Conservation (phyloP, 2,329 filamentous ascomycete genomes). For the Pleoardoris graminearum region DNA sequence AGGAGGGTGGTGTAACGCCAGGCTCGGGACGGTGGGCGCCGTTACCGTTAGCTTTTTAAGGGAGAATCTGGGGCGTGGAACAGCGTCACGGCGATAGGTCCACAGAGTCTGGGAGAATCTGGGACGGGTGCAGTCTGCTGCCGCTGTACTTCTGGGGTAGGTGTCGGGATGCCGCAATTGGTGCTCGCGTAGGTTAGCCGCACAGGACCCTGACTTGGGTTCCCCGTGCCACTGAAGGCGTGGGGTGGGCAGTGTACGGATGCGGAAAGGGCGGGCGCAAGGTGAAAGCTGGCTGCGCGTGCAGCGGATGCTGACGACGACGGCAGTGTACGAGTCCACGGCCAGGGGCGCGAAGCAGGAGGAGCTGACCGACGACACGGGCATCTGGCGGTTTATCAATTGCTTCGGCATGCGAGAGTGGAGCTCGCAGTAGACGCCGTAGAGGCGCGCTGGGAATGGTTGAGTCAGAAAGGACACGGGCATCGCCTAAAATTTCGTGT, state of each 20-base stretch:
- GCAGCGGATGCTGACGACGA: conserved; percentile 28
- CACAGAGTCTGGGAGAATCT: conserved; percentile 15
- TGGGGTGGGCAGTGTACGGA: conserved; percentile 26
- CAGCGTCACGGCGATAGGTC: conserved; percentile 24
- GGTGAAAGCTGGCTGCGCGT: conserved; percentile 28
- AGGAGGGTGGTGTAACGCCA: conserved; percentile 14
- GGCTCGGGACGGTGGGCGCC: conserved; percentile 11
- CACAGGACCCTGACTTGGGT: conserved; percentile 26
- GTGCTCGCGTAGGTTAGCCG: conserved; percentile 24
- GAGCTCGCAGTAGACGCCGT: conserved; percentile 24
- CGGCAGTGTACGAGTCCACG: conserved; percentile 5
- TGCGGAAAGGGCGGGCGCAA: conserved; percentile 15
- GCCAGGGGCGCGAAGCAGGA: background rate
- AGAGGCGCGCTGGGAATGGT: conserved; percentile 20
- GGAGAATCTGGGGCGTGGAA: conserved; percentile 15
- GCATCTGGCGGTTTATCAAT: conserved; percentile 31
- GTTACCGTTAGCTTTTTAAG: conserved; percentile 17
- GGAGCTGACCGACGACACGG: conserved; percentile 11
- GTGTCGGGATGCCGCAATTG: conserved; percentile 30
- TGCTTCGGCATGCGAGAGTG: conserved; percentile 25
- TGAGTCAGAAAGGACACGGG: conserved; percentile 33
- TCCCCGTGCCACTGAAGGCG: conserved; percentile 31
- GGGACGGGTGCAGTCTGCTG: conserved; percentile 18
- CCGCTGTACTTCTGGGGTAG: conserved; percentile 31
- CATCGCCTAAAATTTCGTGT: conserved; percentile 27